Percentiles rank a stretch among this genome's conserved stretches.
These are phyloP conservation scores for Oemleria cerasiformis DNA, from an alignment of 306 rosid genomes.

Conservation along the genomic window DNA sequence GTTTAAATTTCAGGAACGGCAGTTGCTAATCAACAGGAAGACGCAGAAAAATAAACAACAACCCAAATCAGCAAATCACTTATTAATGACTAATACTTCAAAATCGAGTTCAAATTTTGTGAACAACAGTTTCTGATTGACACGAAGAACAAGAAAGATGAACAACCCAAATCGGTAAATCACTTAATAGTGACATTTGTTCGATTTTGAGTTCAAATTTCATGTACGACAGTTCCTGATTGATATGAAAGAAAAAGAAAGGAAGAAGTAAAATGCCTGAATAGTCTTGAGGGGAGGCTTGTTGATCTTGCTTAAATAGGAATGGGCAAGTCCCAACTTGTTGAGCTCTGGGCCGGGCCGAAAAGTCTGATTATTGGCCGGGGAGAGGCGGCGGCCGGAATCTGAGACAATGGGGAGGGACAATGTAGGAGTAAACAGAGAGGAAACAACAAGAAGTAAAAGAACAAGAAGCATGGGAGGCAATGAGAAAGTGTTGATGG, in stretches of 20 bases:
- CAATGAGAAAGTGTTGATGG: slow-evolving; percentile 27
- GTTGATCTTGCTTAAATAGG: slow-evolving; percentile 65
- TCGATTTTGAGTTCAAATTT: not conserved
- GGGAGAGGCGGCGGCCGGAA: slow-evolving; percentile 24
- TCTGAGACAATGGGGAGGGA: slow-evolving; percentile 38
- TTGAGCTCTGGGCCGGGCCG: slow-evolving; percentile 40
- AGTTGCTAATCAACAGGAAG: no score
- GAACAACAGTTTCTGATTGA: not conserved
- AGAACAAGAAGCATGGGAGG: slow-evolving; percentile 53
- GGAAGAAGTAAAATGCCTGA: slow-evolving; percentile 47
- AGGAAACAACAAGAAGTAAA: slow-evolving; percentile 47
- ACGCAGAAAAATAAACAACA: not conserved
- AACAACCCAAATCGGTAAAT: not conserved
- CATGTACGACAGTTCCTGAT: not conserved
- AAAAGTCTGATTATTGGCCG: slow-evolving; percentile 60
- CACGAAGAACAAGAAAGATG: no score
- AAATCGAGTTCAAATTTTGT: no score
- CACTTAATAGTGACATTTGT: not conserved
- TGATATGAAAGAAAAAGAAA: not conserved
- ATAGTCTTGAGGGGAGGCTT: slow-evolving; percentile 85
- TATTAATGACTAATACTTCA: not conserved
- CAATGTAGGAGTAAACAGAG: slow-evolving; percentile 43
- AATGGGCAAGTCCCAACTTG: slow-evolving; percentile 39
- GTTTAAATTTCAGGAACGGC: not conserved
- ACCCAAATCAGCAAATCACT: not conserved